phyloP scores from a whole-genome alignment of 768 basidiomycete genomes.

The Stropharia rugosoannulata region DNA sequence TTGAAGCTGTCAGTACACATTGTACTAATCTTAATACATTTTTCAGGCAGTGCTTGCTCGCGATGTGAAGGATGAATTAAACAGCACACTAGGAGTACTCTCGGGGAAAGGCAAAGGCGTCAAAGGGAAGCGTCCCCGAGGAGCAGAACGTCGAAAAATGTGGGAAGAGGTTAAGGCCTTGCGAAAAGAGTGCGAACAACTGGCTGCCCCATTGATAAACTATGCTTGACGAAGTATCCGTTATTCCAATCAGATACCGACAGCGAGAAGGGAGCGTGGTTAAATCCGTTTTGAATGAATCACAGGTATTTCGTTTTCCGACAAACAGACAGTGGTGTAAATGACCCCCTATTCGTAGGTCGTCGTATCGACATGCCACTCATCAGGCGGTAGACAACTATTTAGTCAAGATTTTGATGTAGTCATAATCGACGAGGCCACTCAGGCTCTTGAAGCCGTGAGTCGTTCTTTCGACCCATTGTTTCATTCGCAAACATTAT shows the following conservation, averaged over 20 bases:
- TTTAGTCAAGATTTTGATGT: constrained; percentile 83
- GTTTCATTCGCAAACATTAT: constrained; percentile 6
- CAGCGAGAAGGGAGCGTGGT: constrained; percentile 86
- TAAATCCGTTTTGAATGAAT: constrained; percentile 73
- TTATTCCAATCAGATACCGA: constrained; percentile 60
- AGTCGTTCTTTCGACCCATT: constrained; percentile 15
- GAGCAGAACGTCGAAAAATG: constrained; percentile 74
- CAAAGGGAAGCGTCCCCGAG: constrained; percentile 70
- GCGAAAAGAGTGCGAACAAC: constrained; percentile 75
- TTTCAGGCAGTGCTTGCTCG: constrained; percentile 73
- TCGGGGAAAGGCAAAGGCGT: constrained; percentile 72
- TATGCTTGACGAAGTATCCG: neutral
- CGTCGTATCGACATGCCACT: constrained; percentile 93
- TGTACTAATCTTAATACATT: neutral
- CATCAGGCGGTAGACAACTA: constrained; percentile 83
- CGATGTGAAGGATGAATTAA: constrained; percentile 88
- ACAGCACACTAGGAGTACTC: constrained; percentile 61
- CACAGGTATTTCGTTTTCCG: constrained; percentile 49
- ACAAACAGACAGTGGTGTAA: neutral
- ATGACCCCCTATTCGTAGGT: constrained; percentile 41
- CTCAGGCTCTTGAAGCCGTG: constrained; percentile 94
- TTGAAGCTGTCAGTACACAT: neutral
- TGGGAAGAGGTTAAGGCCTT: constrained; percentile 87
- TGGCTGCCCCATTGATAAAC: neutral
- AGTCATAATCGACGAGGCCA: constrained; percentile 96